Percentiles rank a stretch among this genome's conserved stretches.
Conservation (phyloP, 495 filamentous ascomycete species). For the Pyrenula aspistea region DNA sequence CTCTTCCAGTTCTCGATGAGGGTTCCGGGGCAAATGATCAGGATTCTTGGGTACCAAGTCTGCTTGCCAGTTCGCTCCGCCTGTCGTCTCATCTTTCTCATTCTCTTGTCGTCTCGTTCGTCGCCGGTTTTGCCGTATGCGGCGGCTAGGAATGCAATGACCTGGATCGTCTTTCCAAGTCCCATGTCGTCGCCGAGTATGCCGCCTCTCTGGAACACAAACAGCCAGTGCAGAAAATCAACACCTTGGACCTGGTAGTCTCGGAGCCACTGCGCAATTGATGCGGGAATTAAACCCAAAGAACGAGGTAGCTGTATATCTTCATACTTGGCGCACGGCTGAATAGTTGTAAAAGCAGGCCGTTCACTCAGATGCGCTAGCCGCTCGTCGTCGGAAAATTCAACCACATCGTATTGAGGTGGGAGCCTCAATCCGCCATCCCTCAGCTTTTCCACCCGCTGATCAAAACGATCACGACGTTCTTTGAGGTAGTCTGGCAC, state of each 20-base stretch:
- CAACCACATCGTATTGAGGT: conserved; percentile 66
- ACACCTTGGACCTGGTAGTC: conserved; percentile 85
- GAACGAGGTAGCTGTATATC: conserved; percentile 68
- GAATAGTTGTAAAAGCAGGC: conserved; percentile 52
- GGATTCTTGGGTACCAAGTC: conserved; percentile 72
- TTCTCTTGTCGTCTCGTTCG: conserved; percentile 74
- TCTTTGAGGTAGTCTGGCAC: conserved; percentile 46
- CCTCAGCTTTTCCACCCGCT: conserved; percentile 41
- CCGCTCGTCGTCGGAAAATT: conserved; percentile 78
- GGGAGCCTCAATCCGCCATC: conserved; percentile 65
- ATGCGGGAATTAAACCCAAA: conserved; percentile 73
- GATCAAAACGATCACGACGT: conserved; percentile 39
- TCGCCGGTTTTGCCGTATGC: conserved; percentile 94
- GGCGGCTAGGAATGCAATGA: conserved; percentile 85
- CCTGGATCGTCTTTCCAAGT: conserved; percentile 91
- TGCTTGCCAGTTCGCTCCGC: conserved; percentile 22
- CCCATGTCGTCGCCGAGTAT: conserved; percentile 97
- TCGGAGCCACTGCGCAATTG: conserved; percentile 84
- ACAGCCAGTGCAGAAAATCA: conserved; percentile 75
- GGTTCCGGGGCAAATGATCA: conserved; percentile 82
- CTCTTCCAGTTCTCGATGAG: conserved; percentile 84
- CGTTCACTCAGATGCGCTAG: conserved; percentile 50
- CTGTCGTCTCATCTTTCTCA: conserved; percentile 72
- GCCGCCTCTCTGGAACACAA: conserved; percentile 85
- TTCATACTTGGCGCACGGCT: conserved; percentile 53